phyloP scores from a whole-genome alignment of 164 flowering plant species.

The Dillenia turbinata region DNA sequence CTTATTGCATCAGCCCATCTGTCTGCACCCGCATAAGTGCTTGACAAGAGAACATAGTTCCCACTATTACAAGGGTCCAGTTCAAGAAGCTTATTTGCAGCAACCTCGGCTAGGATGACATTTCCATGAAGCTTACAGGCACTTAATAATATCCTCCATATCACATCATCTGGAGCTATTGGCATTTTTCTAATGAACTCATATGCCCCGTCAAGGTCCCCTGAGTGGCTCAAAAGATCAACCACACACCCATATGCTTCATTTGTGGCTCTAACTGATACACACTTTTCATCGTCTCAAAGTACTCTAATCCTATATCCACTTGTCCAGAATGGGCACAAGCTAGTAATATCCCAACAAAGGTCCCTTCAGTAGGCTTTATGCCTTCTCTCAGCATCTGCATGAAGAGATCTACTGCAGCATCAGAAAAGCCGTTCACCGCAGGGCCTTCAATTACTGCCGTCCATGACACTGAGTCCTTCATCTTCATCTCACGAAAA shows the following conservation, averaged over 20 bases:
- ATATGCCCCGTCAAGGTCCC: conserved; percentile 46
- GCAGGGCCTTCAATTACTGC: conserved; percentile 65
- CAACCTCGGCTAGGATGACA: conserved; percentile 50
- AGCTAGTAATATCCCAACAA: conserved; percentile 59
- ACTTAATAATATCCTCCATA: conserved; percentile 65
- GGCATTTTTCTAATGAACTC: conserved; percentile 53
- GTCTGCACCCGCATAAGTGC: conserved; percentile 49
- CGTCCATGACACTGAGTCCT: conserved; percentile 66
- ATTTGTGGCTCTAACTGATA: conserved; percentile 46
- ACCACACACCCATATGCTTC: conserved; percentile 82
- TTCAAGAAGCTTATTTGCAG: conserved; percentile 42
- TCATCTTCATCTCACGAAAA: conserved; percentile 46
- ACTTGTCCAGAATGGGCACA: conserved; percentile 69
- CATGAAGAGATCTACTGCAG: conserved; percentile 47
- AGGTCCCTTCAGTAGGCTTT: conserved; percentile 52
- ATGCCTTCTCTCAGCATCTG: conserved; percentile 47
- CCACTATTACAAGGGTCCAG: conserved; percentile 56
- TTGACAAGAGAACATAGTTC: conserved; percentile 55
- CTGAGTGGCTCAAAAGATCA: conserved; percentile 67
- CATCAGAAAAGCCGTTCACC: conserved; percentile 53
- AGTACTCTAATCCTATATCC: conserved; percentile 48
- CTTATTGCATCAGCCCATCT: conserved; percentile 58
- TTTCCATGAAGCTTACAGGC: conserved; percentile 61
- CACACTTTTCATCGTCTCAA: conserved; percentile 46
- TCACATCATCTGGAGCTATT: conserved; percentile 36